phyloP scores from a whole-genome alignment of 345 rosid genomes.

The Ceriops decandra region DNA sequence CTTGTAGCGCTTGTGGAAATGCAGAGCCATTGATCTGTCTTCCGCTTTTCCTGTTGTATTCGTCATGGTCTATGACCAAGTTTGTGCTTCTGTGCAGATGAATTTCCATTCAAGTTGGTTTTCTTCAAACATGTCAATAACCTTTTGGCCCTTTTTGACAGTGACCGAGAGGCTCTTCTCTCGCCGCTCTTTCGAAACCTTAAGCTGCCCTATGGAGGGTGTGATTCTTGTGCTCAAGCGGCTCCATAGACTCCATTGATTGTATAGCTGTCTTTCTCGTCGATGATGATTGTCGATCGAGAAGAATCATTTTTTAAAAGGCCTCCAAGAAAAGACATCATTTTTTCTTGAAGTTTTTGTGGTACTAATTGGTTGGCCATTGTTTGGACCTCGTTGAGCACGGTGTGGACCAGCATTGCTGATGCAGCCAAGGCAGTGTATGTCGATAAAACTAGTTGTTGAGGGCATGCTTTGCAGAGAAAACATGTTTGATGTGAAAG shows the following conservation, averaged over 20 bases:
- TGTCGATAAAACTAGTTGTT: conserved; percentile 20
- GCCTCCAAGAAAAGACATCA: conserved; percentile 1
- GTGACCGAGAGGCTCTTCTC: conserved; percentile 10
- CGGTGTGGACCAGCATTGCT: conserved; percentile 15
- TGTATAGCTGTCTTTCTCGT: neutral
- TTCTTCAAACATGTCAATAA: conserved; percentile 24
- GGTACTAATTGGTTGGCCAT: conserved; percentile 17
- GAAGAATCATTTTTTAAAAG: conserved; percentile 4
- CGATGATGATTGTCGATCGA: conserved; percentile 9
- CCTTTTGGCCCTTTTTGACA: conserved; percentile 16
- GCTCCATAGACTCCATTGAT: conserved; percentile 14
- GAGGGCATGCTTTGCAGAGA: conserved; percentile 18
- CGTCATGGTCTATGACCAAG: neutral
- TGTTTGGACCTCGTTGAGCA: conserved; percentile 11
- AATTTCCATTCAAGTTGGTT: conserved; percentile 21
- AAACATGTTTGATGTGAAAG: conserved; percentile 11
- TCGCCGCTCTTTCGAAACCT: conserved; percentile 11
- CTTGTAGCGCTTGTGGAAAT: conserved; percentile 19
- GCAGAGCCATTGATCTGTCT: conserved; percentile 8
- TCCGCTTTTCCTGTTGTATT: neutral
- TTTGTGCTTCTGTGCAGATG: conserved; percentile 6
- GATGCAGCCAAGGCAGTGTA: conserved; percentile 18
- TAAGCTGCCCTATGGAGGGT: conserved; percentile 5
- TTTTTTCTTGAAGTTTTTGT: conserved; percentile 3
- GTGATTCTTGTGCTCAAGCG: conserved; percentile 20